Evolutionary conservation across 768 basidiomycete genomes (phyloP).

Genomic region (Lentinus brumalis): DNA sequence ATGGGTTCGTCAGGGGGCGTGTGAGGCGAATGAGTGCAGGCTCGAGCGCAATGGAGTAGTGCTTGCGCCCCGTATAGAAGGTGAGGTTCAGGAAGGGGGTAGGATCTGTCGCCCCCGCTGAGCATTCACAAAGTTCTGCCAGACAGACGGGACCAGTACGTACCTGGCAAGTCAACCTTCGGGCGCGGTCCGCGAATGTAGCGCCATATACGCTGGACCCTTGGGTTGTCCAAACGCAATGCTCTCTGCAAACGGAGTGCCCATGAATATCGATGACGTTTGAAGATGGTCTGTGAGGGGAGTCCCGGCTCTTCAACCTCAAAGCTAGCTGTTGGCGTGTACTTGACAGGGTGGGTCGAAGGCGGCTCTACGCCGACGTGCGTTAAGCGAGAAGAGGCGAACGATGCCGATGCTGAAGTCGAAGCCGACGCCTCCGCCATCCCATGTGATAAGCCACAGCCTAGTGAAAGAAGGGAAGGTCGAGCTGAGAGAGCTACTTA

Average conservation of each 20-base stretch:
- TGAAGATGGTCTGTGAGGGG: neutral
- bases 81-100: constrained; percentile 57
- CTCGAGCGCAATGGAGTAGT: constrained; percentile 45
- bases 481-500: neutral
- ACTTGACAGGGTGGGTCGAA: constrained; percentile 3
- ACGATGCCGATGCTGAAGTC: constrained; percentile 12
- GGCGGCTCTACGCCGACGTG: constrained; percentile 14
- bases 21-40: constrained; percentile 53
- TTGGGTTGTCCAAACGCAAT: constrained; percentile 20
- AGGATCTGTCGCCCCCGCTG: constrained; percentile 42
- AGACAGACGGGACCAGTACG: constrained; percentile 23
- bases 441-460: constrained; percentile 1
- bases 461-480: neutral
- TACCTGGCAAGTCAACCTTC: constrained; percentile 51
- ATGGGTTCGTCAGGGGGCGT: constrained; percentile 50
- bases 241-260: constrained; percentile 2
- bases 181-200: constrained; percentile 66
- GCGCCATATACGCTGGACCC: constrained; percentile 22
- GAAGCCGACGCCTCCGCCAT: constrained; percentile 13
- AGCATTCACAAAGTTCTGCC: constrained; percentile 5
- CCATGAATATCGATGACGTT: neutral
- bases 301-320: constrained; percentile 15
- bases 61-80: constrained; percentile 31
- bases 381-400: constrained; percentile 14
- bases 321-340: constrained; percentile 10